Evolutionary conservation across 108 stramenopile species (phyloP), one percentile per base, ranked within the genome.

Genomic region (Fragilariopsis cylindrus): DNA sequence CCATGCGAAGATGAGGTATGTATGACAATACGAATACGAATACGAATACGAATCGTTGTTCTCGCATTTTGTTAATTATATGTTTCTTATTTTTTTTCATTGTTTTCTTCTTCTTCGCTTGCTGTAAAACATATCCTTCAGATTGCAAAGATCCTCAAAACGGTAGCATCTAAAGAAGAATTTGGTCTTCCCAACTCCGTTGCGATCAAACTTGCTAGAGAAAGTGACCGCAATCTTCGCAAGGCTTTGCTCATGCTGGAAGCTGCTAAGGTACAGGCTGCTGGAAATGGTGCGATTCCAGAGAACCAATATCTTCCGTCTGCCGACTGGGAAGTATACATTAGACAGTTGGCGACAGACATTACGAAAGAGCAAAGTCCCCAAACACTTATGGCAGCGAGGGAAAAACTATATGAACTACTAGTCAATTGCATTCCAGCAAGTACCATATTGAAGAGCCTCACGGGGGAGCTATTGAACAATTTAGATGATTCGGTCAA

Each of bases 261-360:
- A 85, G 91, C 97, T 6, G 90, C 84, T 56, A 81, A 84, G 47
- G 95, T 97, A n/a, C 93, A 94, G 70, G 19, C 70, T 19, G 79
- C 86, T 48, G 85, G 82, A 48, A 71, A 76, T 15, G 74, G 65
- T 5, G 71, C 47, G 12, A 69, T 90, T 65, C 83, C 78, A 47
- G 75, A 79, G 2, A 73, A 84, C 52, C 78, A 73, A 48, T 46
- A 72, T 12, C 76, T 92, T 11, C 90, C 80, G 0, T 60, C 88
- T n/a, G 89, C 94, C 6, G 98, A 99, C 77, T 99, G 98, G 98
- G 97, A 99, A 82, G 63, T 85, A 15, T 99, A 98, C 87, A 98
- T 99, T 80, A 53, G 57, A 4, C 87, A 88, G 75, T 79, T 99
- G 4, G 98, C 98, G 7, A 68, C 16, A 18, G 97, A 96, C 11